Percentiles rank a stretch among this genome's conserved stretches.
Evolutionary conservation across 169 alveolate genomes (phyloP).

Genomic region (Plasmodium gonderi): DNA sequence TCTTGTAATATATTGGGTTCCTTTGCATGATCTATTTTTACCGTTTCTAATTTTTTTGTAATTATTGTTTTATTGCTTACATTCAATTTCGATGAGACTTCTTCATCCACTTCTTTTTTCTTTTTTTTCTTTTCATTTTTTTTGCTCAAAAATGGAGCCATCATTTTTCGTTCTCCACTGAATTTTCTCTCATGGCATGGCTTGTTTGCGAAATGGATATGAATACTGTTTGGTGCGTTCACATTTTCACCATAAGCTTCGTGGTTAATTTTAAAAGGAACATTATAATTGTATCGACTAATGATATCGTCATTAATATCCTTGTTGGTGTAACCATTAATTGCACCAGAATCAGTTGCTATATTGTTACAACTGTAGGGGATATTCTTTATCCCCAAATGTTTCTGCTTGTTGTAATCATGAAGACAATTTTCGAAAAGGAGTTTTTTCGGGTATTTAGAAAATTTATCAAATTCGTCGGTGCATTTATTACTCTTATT

Average conservation of each 20-base stretch:
- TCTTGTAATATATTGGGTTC: neutral
- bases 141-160: neutral
- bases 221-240: neutral
- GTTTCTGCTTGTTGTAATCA: neutral
- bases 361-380: neutral
- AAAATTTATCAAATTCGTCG: neutral
- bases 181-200: neutral
- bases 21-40: neutral
- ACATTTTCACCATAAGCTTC: neutral
- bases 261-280: neutral
- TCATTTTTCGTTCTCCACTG: neutral
- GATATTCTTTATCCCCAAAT: neutral
- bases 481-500: neutral
- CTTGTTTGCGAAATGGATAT: neutral
- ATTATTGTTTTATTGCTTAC: neutral
- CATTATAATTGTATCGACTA: no score
- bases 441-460: neutral
- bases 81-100: neutral
- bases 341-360: neutral
- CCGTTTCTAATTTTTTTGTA: neutral
- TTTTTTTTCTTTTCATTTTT: conserved; percentile 9
- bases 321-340: neutral
- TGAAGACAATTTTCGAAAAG: neutral
- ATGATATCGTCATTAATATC: neutral
- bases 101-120: conserved; percentile 5